Conservation (phyloP, 2,329 filamentous ascomycete species). For the Juglanconis oblonga region DNA sequence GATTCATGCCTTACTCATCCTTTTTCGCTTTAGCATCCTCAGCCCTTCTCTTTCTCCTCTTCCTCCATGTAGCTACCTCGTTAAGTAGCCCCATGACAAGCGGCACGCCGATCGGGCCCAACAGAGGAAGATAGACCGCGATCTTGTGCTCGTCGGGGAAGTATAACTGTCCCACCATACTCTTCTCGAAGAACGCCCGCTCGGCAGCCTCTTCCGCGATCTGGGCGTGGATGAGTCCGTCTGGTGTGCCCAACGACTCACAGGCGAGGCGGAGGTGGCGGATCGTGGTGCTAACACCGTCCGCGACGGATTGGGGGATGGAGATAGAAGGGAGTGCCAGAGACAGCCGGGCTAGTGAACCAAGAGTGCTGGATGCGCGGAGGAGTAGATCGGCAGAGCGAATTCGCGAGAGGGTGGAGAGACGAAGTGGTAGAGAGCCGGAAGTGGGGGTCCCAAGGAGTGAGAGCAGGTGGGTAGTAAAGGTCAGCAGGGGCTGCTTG, state of each 20-base stretch:
- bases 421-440: constrained; percentile 78
- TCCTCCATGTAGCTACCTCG: constrained; percentile 66
- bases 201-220: constrained; percentile 88
- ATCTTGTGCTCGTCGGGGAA: constrained; percentile 99
- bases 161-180: constrained; percentile 97
- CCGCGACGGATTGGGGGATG: constrained; percentile 82
- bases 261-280: constrained; percentile 75
- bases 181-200: constrained; percentile 95
- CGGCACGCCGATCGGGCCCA: constrained; percentile 89
- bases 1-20: constrained; percentile 18
- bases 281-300: constrained; percentile 79
- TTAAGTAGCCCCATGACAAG: constrained; percentile 80
- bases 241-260: constrained; percentile 59
- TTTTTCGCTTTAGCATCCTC: constrained; percentile 32
- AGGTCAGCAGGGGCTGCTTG: constrained; percentile 79
- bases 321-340: constrained; percentile 84
- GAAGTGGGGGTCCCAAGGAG: constrained; percentile 81
- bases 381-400: constrained; percentile 81
- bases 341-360: constrained; percentile 84
- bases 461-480: constrained; percentile 85
- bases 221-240: constrained; percentile 75
- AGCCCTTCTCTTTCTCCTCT: constrained; percentile 42
- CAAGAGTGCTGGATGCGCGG: constrained; percentile 87
- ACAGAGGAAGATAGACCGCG: constrained; percentile 86
- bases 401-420: constrained; percentile 82